Conservation (phyloP, 2,329 filamentous ascomycete species). For the Cladophialophora bantiana region DNA sequence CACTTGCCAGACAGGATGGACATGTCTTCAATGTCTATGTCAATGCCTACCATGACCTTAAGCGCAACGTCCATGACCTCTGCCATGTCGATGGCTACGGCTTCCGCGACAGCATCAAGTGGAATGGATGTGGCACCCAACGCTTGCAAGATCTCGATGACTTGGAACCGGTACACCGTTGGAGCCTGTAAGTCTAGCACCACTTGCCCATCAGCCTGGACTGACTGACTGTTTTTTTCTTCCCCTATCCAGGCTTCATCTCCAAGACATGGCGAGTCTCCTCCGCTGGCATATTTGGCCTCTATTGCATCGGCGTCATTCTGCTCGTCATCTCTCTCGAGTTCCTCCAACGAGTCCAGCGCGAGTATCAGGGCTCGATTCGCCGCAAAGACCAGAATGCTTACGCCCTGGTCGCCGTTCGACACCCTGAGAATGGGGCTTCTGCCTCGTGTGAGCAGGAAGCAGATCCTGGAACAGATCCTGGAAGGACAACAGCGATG, state of each 20-base stretch:
- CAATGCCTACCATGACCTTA: background rate
- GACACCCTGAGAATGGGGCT: constrained; percentile 3
- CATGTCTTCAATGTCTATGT: constrained; percentile 17
- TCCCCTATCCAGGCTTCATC: constrained; percentile 74
- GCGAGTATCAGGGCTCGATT: constrained; percentile 73
- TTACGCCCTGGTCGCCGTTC: constrained; percentile 5
- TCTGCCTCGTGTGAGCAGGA: background rate
- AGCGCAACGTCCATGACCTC: constrained; percentile 4
- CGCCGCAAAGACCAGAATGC: constrained; percentile 41
- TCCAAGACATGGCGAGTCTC: constrained; percentile 72
- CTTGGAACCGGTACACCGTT: constrained; percentile 78
- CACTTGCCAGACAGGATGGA: background rate
- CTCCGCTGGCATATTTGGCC: constrained; percentile 5
- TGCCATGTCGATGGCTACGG: constrained; percentile 6
- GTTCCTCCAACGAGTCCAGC: constrained; percentile 70
- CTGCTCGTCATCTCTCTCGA: constrained; percentile 77
- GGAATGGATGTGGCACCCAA: constrained; percentile 10
- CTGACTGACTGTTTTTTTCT: background rate
- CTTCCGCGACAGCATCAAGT: constrained; percentile 3
- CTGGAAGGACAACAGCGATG: background rate
- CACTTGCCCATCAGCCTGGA: constrained; percentile 63
- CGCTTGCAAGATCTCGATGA: constrained; percentile 57
- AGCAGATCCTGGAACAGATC: background rate
- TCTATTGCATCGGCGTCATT: constrained; percentile 60
- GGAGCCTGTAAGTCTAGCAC: constrained; percentile 59